Percentiles rank a stretch among this genome's conserved stretches.
Conservation (phyloP, 306 rosid species). For the Cucumis sativus region Cucumber_9930_V3 NC_026660.2:7003001-7003500, state of each 20-base stretch:
- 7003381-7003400: too few relatives aligned
- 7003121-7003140: not conserved
- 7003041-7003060: not conserved
- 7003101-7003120: not conserved
- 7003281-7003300: too few relatives aligned
- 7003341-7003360: too few relatives aligned
- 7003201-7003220: constrained; percentile 41
- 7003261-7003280: not conserved
- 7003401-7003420: too few relatives aligned
- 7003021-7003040: not conserved
- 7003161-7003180: constrained; percentile 44
- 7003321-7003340: too few relatives aligned
- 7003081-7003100: not conserved
- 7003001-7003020: not conserved
- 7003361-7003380: too few relatives aligned
- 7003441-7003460: too few relatives aligned
- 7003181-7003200: constrained; percentile 66
- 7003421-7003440: too few relatives aligned
- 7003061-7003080: not conserved
- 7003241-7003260: not conserved
- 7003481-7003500: not conserved
- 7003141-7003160: constrained; percentile 58
- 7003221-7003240: not conserved
- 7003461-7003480: too few relatives aligned
- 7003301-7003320: too few relatives aligned